phyloP scores from a whole-genome alignment of 2,329 filamentous ascomycete species.

The Moelleriella libera region DNA sequence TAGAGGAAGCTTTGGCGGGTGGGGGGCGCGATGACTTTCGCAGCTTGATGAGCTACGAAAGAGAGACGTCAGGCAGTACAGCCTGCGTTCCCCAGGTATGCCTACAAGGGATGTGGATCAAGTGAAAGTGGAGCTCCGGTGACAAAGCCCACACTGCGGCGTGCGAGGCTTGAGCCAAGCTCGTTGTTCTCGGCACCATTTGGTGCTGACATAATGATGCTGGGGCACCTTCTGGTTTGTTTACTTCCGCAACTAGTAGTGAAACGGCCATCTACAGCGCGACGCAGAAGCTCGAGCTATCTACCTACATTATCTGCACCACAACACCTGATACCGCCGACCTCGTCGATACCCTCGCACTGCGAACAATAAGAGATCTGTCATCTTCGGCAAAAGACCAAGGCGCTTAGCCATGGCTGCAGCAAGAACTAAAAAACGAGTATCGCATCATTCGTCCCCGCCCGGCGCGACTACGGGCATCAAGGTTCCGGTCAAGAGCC shows the following conservation, averaged over 20 bases:
- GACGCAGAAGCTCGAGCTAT: conserved; percentile 1
- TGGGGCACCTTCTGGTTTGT: neutral
- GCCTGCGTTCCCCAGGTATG: conserved; percentile 15
- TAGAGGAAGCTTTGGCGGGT: too few species aligned
- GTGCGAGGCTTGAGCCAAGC: too few species aligned
- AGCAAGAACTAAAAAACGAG: conserved; percentile 22
- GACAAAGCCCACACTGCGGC: too few species aligned
- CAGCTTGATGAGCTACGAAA: conserved; percentile 3
- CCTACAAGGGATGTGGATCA: too few species aligned
- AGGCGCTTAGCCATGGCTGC: conserved; percentile 27
- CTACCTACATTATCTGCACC: neutral
- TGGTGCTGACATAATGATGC: too few species aligned
- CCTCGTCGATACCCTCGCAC: neutral
- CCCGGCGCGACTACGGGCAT: conserved; percentile 9
- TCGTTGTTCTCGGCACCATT: too few species aligned
- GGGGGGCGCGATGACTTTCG: too few species aligned
- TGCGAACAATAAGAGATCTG: too few species aligned
- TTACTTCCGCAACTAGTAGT: neutral
- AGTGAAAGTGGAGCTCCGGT: too few species aligned
- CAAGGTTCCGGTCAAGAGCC: conserved; percentile 13
- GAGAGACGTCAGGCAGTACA: conserved; percentile 29
- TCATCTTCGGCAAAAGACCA: conserved; percentile 4
- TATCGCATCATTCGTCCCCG: conserved; percentile 10
- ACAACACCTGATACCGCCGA: neutral
- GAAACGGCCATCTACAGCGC: neutral